A percentile compares a stretch with the other conserved stretches of the same genome.
Conservation (phyloP, 2,329 filamentous ascomycete species). For the Onygenales sp. region DNA sequence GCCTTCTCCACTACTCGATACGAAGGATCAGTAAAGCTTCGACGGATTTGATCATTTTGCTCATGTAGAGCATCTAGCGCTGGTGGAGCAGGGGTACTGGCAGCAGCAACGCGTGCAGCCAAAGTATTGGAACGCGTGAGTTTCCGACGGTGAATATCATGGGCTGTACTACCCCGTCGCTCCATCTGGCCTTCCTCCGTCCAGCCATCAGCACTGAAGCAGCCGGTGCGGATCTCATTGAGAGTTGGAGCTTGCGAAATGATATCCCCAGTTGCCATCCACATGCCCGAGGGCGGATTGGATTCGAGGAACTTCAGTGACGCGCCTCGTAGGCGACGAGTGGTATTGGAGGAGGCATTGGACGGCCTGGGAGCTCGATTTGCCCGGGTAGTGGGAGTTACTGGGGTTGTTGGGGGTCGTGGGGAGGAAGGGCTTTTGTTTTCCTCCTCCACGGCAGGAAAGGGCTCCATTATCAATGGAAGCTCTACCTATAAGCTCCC, state of each 20-base stretch:
- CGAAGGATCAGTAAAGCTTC: background rate
- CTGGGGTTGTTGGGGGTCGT: background rate
- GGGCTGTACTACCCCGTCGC: constrained; percentile 18
- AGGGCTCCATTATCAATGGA: background rate
- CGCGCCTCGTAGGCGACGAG: constrained; percentile 3
- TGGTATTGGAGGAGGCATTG: background rate
- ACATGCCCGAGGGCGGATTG: constrained; percentile 23
- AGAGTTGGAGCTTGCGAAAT: constrained; percentile 22
- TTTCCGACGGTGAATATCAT: constrained; percentile 19
- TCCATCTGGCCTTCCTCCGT: constrained; percentile 23
- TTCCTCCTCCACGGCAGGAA: constrained; percentile 2
- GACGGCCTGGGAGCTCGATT: background rate
- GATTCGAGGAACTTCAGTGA: constrained; percentile 19
- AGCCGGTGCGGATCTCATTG: constrained; percentile 21
- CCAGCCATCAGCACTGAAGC: constrained; percentile 21
- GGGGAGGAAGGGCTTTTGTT: background rate
- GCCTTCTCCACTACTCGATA: background rate
- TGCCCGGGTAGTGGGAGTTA: background rate
- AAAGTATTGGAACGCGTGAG: constrained; percentile 17
- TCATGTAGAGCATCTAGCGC: background rate
- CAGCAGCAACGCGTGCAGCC: background rate
- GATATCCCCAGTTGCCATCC: constrained; percentile 23
- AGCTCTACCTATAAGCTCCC: background rate
- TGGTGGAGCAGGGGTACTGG: background rate
- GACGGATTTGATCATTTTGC: background rate